These are phyloP conservation scores for Rhizopogon sp. DNA, from an alignment of 768 basidiomycete species.

Conservation along the genomic window DNA sequence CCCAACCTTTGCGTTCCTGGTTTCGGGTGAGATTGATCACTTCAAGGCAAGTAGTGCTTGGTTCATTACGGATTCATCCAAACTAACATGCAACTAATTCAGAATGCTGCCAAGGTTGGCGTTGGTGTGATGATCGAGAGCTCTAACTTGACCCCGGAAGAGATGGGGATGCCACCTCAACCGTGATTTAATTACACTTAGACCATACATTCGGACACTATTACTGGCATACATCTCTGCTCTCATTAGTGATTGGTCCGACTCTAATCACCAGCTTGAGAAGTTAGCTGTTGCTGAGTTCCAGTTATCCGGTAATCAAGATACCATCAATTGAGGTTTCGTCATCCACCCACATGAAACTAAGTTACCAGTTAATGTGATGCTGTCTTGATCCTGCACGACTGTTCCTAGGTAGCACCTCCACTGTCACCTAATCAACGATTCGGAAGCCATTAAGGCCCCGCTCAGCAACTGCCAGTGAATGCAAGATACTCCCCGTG, in stretches of 20 bases:
- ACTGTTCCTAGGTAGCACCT: no score
- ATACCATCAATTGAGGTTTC: no score
- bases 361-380: no score
- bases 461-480: no score
- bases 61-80: background rate
- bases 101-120: conserved; percentile 94
- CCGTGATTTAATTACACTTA: conserved; percentile 26
- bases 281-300: background rate
- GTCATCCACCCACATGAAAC: no score
- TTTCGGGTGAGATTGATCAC: conserved; percentile 98
- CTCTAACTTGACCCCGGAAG: conserved; percentile 72
- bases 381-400: no score
- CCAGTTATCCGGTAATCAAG: no score
- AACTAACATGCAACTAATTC: conserved; percentile 2
- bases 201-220: conserved; percentile 20
- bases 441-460: no score
- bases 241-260: background rate
- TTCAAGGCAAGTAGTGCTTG: conserved; percentile 64
- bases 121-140: conserved; percentile 98
- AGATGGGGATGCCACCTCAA: conserved; percentile 65
- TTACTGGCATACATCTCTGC: conserved; percentile 13
- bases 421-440: no score
- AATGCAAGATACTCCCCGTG: no score
- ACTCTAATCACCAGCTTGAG: no score
- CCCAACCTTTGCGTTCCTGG: conserved; percentile 90